Evolutionary conservation across 2,329 filamentous ascomycete genomes (phyloP), one percentile per base, ranked within the genome.

Genomic region (Hortaea werneckii): DNA sequence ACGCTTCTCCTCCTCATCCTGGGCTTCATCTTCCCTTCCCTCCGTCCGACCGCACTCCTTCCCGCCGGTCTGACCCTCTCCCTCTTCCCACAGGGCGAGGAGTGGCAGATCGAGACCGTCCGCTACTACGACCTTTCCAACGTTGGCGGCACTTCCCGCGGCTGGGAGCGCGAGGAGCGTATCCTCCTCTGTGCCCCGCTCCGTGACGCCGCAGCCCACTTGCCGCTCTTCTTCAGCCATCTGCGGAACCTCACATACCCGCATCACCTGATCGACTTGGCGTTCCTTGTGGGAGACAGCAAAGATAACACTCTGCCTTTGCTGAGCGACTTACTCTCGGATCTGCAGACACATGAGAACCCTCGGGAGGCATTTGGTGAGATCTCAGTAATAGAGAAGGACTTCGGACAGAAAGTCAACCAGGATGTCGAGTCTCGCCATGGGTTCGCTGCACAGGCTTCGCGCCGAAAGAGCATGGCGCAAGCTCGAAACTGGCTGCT

Each of bases 191-290:
- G 92, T 66, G 92, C 94, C 11, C 92, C 92, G 39, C 77, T 98
- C 45, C 80, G 92, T 66, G 94, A 98, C 66, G 92, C 92, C 40
- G 82, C 94, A 60, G 77, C 86, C 27, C 92, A 98, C 74, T 70
- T 98, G 41, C 79, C 83, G 50, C 96, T 98, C 90, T 96, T 98
- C 77, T 98, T 98, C 70, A 84, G 85, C n/a, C 94, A 98, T 64
- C 75, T 98, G 48, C 82, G 82, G 56, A 98, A 98, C 68, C 83
- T 98, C 55, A 98, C 92, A 12, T 98, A 98, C 62, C 92, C 92
- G 0, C 92, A 98, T 65, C 85, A 94, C 63, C 76, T 98, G 42
- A 94, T 98, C 62, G 92, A 98, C 64, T 76, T 98, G 40, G 92
- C 92, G 5, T 98, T 98, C 62, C 74, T 98, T 29, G 92, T 98